Percentiles rank a stretch among this genome's conserved stretches.
Evolutionary conservation across 2,329 filamentous ascomycete species (phyloP).

Genomic region (Diaporthe citriasiana): DNA sequence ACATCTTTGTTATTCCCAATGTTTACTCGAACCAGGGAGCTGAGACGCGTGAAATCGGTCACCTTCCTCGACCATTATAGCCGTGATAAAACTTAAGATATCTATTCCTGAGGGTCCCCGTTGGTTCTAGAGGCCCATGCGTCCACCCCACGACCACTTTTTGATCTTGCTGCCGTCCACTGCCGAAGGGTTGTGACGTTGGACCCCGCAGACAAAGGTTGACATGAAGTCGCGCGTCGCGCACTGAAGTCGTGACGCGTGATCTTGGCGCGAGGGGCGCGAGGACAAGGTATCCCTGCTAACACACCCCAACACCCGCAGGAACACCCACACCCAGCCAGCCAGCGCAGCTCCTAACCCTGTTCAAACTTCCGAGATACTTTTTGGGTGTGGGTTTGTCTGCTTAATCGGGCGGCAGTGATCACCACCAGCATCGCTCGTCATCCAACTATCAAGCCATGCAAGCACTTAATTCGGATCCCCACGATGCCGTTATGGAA

Average conservation of each 20-base stretch:
- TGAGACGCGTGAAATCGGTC: background rate
- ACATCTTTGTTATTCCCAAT: constrained; percentile 26
- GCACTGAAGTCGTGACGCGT: background rate
- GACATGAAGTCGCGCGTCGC: constrained; percentile 27
- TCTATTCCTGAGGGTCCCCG: background rate
- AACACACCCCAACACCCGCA: background rate
- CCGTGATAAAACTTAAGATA: background rate
- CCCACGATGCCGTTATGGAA: background rate
- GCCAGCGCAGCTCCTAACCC: constrained; percentile 5
- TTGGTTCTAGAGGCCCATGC: constrained; percentile 19
- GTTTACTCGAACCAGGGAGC: constrained; percentile 12
- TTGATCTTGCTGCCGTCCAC: constrained; percentile 17
- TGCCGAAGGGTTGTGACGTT: constrained; percentile 23
- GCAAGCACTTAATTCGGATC: constrained; percentile 33
- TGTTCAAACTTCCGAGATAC: background rate
- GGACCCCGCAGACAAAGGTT: constrained; percentile 22
- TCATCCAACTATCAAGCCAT: background rate
- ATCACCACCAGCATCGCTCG: constrained; percentile 1
- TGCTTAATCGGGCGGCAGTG: background rate
- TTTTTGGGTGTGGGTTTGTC: background rate
- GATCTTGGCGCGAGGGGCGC: constrained; percentile 5
- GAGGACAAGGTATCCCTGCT: background rate
- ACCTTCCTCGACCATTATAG: background rate
- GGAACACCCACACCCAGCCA: background rate
- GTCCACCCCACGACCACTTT: background rate